Base-by-base conservation (phyloP, 116 monocot genomes). In the Dioscorea cayenensis region DNA sequence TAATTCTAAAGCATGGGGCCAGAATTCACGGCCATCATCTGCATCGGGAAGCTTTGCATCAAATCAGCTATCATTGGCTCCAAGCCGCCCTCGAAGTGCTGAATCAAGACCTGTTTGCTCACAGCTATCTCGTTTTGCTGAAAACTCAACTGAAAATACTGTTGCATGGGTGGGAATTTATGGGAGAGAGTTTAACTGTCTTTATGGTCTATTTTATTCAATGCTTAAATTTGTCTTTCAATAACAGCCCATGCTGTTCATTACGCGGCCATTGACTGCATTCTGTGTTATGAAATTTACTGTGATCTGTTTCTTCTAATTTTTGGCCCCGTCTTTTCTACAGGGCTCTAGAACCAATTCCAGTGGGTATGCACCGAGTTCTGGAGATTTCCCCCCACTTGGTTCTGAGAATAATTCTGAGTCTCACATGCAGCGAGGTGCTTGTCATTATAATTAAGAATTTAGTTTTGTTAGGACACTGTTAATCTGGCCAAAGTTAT, bases 361-460 rank as follows among this genome's bases (percentile, higher is more conserved):
- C 25, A 79, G 77, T 72, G 76, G 67, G n/a, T 96, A 92, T 63
- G 82, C 75, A 66, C 71, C 92, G 72, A 96, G 76, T 76, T 88
- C 92, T 66, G 92, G 92, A 66, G 96, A 96, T 73, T 96, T 96
- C 76, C 96, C 96, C 48, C 76, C 92, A n/a, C 89, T 96, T 59
- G 90, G 92, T 21, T 76, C 92, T 66, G 91, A 91, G 59, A 95
- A 89, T 59, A 88, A 69, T 61, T 77, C 82, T 63, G 94, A 86
- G 17, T 23, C 65, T 13, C 67, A 89, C 37, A 51, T 9, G 2
- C 77, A 79, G 59, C 76, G 72, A 84, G 92, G 92, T 92, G 51
- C 64, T 78, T 58, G 50, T 12, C 23, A 6, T 43, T 71, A 38
- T 27, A 28, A 9, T n/a, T 19, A 4, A 4, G 17, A 55, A 5